Evolutionary conservation across 2,329 filamentous ascomycete genomes (phyloP).

Genomic region (Colletotrichum euphorbiae): DNA sequence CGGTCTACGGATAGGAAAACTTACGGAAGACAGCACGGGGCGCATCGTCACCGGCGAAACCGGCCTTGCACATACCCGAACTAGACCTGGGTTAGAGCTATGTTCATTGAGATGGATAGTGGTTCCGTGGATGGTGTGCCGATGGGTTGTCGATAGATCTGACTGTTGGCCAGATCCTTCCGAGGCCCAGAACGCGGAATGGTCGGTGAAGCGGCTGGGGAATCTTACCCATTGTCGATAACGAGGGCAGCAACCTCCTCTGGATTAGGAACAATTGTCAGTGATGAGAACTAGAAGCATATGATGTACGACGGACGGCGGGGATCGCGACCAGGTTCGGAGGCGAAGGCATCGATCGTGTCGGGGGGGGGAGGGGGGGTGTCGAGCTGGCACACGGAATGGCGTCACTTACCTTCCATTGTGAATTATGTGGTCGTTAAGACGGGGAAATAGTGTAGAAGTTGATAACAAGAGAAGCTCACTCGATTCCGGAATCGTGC

Average conservation of each 20-base stretch:
- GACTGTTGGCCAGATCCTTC: constrained; percentile 17
- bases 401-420: constrained; percentile 43
- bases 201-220: constrained; percentile 52
- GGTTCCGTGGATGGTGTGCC: constrained; percentile 30
- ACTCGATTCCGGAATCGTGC: constrained; percentile 40
- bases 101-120: constrained; percentile 3
- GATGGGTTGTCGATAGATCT: constrained; percentile 35
- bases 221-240: constrained; percentile 99
- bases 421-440: constrained; percentile 42
- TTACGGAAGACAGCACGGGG: constrained; percentile 99
- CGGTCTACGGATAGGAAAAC: constrained; percentile 58
- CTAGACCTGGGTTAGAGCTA: constrained; percentile 66
- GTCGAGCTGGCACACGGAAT: constrained; percentile 21
- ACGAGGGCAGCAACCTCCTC: constrained; percentile 99
- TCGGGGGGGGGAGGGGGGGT: constrained; percentile 3
- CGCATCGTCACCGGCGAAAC: constrained; percentile 99
- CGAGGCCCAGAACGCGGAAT: constrained; percentile 41
- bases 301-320: constrained; percentile 18
- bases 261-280: constrained; percentile 64
- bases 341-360: constrained; percentile 17
- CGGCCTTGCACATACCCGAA: constrained; percentile 99
- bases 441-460: constrained; percentile 32
- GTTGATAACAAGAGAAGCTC: constrained; percentile 36
- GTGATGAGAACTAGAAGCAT: constrained; percentile 45
- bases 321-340: constrained; percentile 30